Evolutionary conservation across 2,329 filamentous ascomycete species (phyloP).

Genomic region (Penicillium aurantiogriseum): DNA sequence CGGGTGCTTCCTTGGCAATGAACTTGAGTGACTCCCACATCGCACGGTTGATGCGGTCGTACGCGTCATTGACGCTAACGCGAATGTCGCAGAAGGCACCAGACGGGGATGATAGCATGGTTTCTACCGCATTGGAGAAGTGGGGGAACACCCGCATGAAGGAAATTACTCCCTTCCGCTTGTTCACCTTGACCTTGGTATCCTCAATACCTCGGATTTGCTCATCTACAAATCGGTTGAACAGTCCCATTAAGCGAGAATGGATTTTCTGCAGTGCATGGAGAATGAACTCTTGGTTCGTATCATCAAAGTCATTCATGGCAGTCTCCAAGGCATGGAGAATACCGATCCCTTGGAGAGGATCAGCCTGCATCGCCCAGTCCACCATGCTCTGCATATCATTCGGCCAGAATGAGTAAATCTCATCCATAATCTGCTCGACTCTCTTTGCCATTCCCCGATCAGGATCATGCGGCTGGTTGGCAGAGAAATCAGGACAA

Average conservation of each 20-base stretch:
- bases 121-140: slow-evolving; percentile 80
- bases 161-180: slow-evolving; percentile 91
- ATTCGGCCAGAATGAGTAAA: slow-evolving; percentile 77
- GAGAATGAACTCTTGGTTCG: slow-evolving; percentile 88
- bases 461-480: slow-evolving; percentile 83
- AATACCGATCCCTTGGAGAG: slow-evolving; percentile 88
- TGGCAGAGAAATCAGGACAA: slow-evolving; percentile 69
- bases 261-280: slow-evolving; percentile 77
- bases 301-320: slow-evolving; percentile 75
- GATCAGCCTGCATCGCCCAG: slow-evolving; percentile 77
- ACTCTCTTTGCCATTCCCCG: slow-evolving; percentile 80
- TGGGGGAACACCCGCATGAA: slow-evolving; percentile 92
- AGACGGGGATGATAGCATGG: slow-evolving; percentile 63
- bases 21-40: slow-evolving; percentile 98
- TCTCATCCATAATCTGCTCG: slow-evolving; percentile 81
- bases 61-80: slow-evolving; percentile 78
- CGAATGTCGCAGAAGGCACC: slow-evolving; percentile 67
- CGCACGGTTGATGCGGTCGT: slow-evolving; percentile 81
- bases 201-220: slow-evolving; percentile 96
- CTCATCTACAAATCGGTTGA: slow-evolving; percentile 87
- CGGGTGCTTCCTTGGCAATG: slow-evolving; percentile 72
- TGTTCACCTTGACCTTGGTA: slow-evolving; percentile 98
- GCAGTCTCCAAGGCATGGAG: slow-evolving; percentile 78
- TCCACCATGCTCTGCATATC: slow-evolving; percentile 79
- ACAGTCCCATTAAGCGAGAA: slow-evolving; percentile 68